phyloP scores from a whole-genome alignment of 176 grass and related monocot species.

The Dactylis glomerata region DNA sequence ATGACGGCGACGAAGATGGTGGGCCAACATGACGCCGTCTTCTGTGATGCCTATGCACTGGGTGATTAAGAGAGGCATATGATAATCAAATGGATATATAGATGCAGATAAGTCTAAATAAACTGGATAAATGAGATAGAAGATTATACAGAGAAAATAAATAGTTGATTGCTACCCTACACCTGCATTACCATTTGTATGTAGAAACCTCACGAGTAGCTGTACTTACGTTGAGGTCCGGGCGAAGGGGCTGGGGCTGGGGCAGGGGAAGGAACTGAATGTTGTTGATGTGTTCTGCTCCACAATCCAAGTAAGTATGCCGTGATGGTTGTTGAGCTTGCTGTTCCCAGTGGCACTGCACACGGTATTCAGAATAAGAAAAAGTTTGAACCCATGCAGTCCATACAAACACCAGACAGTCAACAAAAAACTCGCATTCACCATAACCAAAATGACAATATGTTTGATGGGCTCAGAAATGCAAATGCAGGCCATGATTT shows the following conservation, averaged over 20 bases:
- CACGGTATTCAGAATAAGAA: not conserved
- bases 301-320: constrained; percentile 34
- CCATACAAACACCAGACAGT: not conserved
- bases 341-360: constrained; percentile 39
- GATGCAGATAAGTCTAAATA: not conserved
- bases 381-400: not conserved
- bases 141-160: not conserved
- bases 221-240: constrained; percentile 45
- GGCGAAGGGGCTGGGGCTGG: constrained; percentile 48
- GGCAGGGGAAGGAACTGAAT: constrained; percentile 31
- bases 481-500: not conserved
- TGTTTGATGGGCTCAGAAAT: not conserved
- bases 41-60: constrained; percentile 43
- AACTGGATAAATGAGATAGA: not conserved
- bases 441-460: not conserved
- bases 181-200: not conserved
- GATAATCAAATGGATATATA: not conserved
- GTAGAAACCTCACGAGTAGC: not conserved
- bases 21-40: constrained; percentile 30
- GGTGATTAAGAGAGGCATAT: constrained; percentile 34
- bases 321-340: constrained; percentile 43
- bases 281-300: constrained; percentile 33
- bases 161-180: not conserved
- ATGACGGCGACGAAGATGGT: constrained; percentile 39
- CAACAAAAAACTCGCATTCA: not conserved